Evolutionary conservation across 1,139 yeast genomes (phyloP).

Genomic region (Kodamaea fungicola): DNA sequence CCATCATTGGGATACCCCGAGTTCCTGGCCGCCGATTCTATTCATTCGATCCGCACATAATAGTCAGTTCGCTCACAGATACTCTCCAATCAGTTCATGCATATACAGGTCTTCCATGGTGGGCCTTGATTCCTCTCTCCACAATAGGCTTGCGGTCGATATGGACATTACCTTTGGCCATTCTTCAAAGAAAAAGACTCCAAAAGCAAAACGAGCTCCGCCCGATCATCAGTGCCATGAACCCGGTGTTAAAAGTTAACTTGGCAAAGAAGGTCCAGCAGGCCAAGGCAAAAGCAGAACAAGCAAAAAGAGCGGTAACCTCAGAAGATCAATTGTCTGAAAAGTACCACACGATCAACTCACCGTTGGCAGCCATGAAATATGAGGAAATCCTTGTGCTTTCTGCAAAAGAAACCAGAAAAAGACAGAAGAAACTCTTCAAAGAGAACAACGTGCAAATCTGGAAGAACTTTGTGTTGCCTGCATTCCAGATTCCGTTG

Average conservation of each 20-base stretch:
- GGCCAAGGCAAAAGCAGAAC: slow-evolving; percentile 30
- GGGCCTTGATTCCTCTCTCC: slow-evolving; percentile 70
- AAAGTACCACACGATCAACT: slow-evolving; percentile 13
- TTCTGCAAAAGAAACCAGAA: slow-evolving; percentile 73
- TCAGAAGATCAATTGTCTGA: slow-evolving; percentile 7
- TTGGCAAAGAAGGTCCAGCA: slow-evolving; percentile 55
- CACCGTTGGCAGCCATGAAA: slow-evolving; percentile 48
- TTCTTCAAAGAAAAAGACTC: slow-evolving; percentile 64
- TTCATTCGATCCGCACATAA: slow-evolving; percentile 17
- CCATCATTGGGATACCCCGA: slow-evolving; percentile 3
- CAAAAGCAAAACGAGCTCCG: slow-evolving; percentile 67
- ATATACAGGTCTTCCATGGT: slow-evolving; percentile 73
- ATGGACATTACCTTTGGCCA: slow-evolving; percentile 76
- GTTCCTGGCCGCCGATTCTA: slow-evolving; percentile 2
- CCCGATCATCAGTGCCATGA: slow-evolving; percentile 69
- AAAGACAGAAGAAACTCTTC: slow-evolving; percentile 68
- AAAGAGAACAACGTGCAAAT: slow-evolving; percentile 64
- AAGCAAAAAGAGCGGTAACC: slow-evolving; percentile 7
- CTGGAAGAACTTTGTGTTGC: slow-evolving; percentile 76
- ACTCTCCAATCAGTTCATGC: slow-evolving; percentile 49
- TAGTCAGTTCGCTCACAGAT: slow-evolving; percentile 37
- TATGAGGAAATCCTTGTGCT: slow-evolving; percentile 75
- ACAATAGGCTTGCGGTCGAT: slow-evolving; percentile 63
- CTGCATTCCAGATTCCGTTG: slow-evolving; percentile 81
- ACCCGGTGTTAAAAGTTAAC: slow-evolving; percentile 70